Evolutionary conservation across 139 green algal genomes (phyloP), one percentile per base, ranked within the genome.

Genomic region (Auxenochlorella pyrenoidosa): DNA sequence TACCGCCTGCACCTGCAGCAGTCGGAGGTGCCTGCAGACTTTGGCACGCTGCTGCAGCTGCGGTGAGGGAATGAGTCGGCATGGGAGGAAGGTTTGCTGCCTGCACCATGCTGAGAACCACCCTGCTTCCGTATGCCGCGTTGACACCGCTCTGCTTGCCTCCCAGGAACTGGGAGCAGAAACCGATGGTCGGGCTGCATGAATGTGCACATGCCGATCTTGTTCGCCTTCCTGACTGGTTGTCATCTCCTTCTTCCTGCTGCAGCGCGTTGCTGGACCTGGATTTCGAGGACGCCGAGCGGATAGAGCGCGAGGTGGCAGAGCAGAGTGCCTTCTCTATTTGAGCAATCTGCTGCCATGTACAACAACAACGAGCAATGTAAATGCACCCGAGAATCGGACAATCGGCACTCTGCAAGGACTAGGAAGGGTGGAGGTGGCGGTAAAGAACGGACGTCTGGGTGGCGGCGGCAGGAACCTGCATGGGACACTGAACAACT

Each of bases 1-100:
- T 97, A 97, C 88, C 89, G 89, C 41, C 84, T 97, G 66, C 92
- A 97, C 86, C 68, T 97, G 32, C 70, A 91, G 71, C 94, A 96
- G 84, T 91, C 91, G 0, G 71, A 94, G 86, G 80, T 94, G 60
- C 94, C 94, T 1, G 84, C 93, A 22, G 92, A 95, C 51, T 97
- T 94, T 83, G 92, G 93, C 3, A 91, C 89, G n/a, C 85, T 96
- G 82, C 89, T 97, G 58, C 94, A 97, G 91, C 87, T 96, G 44
- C 86, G 93, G 59, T 83, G 73, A 59, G 71, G 10, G 4, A 22
- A 54, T 54, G 73, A 41, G 6, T 21, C 19, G 40, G 4, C 38
- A 30, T 8, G 2, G 47, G 32, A 36, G 51, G 19, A 22, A 83
- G 34, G 54, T 10, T 0, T 24, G 22, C 21, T 36, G 43, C 43